Evolutionary conservation across 2,329 filamentous ascomycete species (phyloP), one percentile per base, ranked within the genome.

Genomic region (Lojkania enalia): DNA sequence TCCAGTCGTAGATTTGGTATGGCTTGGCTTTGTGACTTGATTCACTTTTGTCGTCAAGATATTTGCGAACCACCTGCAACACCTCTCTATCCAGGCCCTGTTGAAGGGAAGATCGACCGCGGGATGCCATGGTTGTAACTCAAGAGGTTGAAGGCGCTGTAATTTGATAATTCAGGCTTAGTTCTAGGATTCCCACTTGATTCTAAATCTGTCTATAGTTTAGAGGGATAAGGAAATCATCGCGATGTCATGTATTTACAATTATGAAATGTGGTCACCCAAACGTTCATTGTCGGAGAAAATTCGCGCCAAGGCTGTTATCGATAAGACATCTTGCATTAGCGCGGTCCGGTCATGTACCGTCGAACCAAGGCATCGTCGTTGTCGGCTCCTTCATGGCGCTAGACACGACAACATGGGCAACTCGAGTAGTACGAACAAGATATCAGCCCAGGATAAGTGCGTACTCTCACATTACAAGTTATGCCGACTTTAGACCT

Each of bases 371-470:
- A 59, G 54, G 52, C 54, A 44, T 43, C 27, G 11, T 45, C 36
- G 31, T 15, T 15, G 23, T 14, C 30, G 51, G 44, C 40, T 46
- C 50, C 53, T 54, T 51, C 49, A 64, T 63, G 61, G 55, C 57
- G 37, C 32, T 21, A 25, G 27, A 20, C 21, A 51, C 42, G 36
- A 46, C 49, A 70, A 40, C 29, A 87, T 87, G 85, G 85, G 85
- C 35, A 87, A 86, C 67, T 71, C 78, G 39, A 72, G 72, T 58
- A 86, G 83, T 69, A 27, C 79, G 44, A 78, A 81, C 63, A 87
- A 83, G 69, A 82, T 87, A 49, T 85, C 85, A 23, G 80, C 82
- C 61, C 91, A 96, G 75, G 92, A 97, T 75, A 90, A 90, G 91
- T 95, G 67, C 60, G 81, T 69, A 44, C 12, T 39, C 33, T 12